Conservation (phyloP, 768 basidiomycete species). For the Mycena vulgaris region DNA sequence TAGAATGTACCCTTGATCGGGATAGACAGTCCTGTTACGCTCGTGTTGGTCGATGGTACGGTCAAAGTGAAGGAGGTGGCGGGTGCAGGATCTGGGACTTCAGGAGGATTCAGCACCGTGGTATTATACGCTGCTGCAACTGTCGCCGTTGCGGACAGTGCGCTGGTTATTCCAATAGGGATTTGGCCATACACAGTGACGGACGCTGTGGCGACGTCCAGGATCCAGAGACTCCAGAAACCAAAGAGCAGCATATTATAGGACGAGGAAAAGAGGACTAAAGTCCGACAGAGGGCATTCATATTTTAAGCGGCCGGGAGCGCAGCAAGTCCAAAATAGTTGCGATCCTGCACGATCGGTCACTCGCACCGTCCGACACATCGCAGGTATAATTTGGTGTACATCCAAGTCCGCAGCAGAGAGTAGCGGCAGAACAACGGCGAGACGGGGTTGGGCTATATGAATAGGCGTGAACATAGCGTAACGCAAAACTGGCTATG, state of each 20-base stretch:
- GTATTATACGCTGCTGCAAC: slow-evolving; percentile 48
- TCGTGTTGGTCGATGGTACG: slow-evolving; percentile 35
- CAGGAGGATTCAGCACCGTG: slow-evolving; percentile 46
- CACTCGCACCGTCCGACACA: not conserved
- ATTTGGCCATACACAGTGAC: slow-evolving; percentile 50
- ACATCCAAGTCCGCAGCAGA: not conserved
- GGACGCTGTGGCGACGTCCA: slow-evolving; percentile 32
- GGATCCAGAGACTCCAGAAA: slow-evolving; percentile 19
- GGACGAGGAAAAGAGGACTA: not conserved
- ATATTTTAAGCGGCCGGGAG: slow-evolving; percentile 20
- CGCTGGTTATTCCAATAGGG: slow-evolving; percentile 42
- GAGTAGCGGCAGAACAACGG: not conserved
- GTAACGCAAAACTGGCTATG: not conserved
- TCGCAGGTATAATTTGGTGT: not conserved
- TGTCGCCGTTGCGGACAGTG: slow-evolving; percentile 43
- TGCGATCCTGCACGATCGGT: not conserved
- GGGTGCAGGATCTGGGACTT: slow-evolving; percentile 40
- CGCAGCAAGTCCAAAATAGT: slow-evolving; percentile 30
- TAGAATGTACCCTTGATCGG: slow-evolving; percentile 57
- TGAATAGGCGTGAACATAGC: not conserved
- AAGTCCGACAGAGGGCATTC: not conserved
- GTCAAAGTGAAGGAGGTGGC: slow-evolving; percentile 42
- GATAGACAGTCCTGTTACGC: slow-evolving; percentile 46
- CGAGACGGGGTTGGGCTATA: not conserved
- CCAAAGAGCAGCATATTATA: slow-evolving; percentile 18